phyloP scores from a whole-genome alignment of 164 flowering plant genomes.

The Brasenia schreberi region DNA sequence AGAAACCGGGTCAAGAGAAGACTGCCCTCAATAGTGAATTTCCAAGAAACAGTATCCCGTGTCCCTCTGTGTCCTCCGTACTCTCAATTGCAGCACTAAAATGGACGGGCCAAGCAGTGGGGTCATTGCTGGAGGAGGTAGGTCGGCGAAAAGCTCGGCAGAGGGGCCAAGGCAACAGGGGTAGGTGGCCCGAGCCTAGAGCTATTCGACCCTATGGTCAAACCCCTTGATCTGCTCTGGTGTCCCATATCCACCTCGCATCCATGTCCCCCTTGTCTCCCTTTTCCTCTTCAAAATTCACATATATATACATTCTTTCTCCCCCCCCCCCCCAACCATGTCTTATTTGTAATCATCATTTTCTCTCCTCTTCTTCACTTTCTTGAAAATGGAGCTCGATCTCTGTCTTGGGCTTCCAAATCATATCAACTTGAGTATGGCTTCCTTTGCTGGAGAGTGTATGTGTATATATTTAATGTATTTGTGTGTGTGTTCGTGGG shows the following conservation, averaged over 20 bases:
- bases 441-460: not conserved
- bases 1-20: not conserved
- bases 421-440: not conserved
- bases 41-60: too few species aligned
- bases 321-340: not conserved
- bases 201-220: not conserved
- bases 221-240: not conserved
- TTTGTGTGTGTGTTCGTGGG: too few species aligned
- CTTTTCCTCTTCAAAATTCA: not conserved
- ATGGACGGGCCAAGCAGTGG: not conserved
- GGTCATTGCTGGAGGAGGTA: not conserved
- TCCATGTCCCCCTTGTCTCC: not conserved
- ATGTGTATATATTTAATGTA: not conserved
- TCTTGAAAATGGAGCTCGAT: constrained; percentile 1
- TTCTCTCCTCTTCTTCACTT: constrained; percentile 1
- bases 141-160: not conserved
- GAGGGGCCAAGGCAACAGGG: not conserved
- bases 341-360: not conserved
- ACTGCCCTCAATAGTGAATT: too few species aligned
- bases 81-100: not conserved
- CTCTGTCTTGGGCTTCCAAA: not conserved
- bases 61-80: too few species aligned
- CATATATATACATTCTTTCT: not conserved
- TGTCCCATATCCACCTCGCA: constrained; percentile 1
- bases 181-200: not conserved